phyloP scores from a whole-genome alignment of 1,284 basidiomycete genomes.

The Pseudozyma thailandica region DNA sequence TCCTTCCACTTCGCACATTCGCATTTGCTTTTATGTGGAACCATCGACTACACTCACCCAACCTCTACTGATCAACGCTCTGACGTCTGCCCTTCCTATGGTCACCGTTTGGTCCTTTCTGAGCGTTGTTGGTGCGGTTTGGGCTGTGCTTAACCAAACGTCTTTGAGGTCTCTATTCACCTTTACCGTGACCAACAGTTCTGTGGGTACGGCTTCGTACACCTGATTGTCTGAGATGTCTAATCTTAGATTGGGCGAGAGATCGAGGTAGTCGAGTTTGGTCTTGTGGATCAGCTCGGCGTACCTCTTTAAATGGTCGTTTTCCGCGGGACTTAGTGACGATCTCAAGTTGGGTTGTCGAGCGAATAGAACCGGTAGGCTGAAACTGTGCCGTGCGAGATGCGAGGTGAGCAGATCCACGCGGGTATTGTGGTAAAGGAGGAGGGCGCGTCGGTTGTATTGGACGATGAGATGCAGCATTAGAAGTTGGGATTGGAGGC shows the following conservation, averaged over 20 bases:
- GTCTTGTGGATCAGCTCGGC: slow-evolving; percentile 15
- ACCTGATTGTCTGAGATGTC: slow-evolving; percentile 23
- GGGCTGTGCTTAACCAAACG: slow-evolving; percentile 22
- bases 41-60: slow-evolving; percentile 30
- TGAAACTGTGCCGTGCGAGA: slow-evolving; percentile 4
- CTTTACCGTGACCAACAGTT: slow-evolving; percentile 30
- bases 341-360: slow-evolving; percentile 3
- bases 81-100: slow-evolving; percentile 22
- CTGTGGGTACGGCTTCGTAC: slow-evolving; percentile 17
- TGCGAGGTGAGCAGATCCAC: slow-evolving; percentile 71
- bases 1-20: not conserved
- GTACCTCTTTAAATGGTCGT: slow-evolving; percentile 23
- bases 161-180: slow-evolving; percentile 22
- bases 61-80: slow-evolving; percentile 24
- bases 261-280: slow-evolving; percentile 25
- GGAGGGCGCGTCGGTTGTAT: slow-evolving; percentile 90
- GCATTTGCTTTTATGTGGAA: not conserved
- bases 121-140: slow-evolving; percentile 20
- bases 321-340: slow-evolving; percentile 10
- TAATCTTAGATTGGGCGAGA: slow-evolving; percentile 7
- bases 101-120: slow-evolving; percentile 35
- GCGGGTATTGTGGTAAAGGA: slow-evolving; percentile 89
- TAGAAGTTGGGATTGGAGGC: slow-evolving; percentile 77
- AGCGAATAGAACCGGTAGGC: slow-evolving; percentile 17
- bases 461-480: slow-evolving; percentile 87